Evolutionary conservation across 768 basidiomycete species (phyloP), one percentile per base, ranked within the genome.

Genomic region (Cyclocybe aegerita): DNA sequence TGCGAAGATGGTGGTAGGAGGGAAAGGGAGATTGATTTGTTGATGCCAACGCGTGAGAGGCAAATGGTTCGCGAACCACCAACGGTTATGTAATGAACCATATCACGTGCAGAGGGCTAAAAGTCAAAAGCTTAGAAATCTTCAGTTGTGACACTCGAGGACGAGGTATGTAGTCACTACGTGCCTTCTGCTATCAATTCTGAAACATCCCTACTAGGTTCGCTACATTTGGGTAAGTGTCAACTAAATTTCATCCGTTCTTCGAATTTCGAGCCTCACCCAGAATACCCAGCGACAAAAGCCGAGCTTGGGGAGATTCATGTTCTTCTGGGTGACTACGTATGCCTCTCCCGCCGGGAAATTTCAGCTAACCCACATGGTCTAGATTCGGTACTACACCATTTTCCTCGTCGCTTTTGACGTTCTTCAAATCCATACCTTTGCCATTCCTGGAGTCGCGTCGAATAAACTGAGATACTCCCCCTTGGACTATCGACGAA

Each of bases 301-400:
- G 47, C 49, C 60, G 23, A 60, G 60, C 31, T 56, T 68, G 8
- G 60, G 66, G 31, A 72, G 72, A 61, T 60, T 56, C 16, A 65
- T 75, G 68, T 75, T 66, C 49, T 53, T 73, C 30, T 74, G 70
- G 70, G 73, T 71, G 48, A 42, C 59, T 50, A 4, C 2, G 36
- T 5, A 11, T 32, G 39, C 8, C 34, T 29, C 12, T 34, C 36
- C 7, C 37, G 7, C 14, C 4, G 15, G 17, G 10, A 14, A 33
- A 34, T 38, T 15, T n/a, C 33, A 12, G 37, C 34, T 39, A 11
- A 9, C 9, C 9, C 16, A 10, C 39, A 38, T 38, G 5, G 10
- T 17, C n/a, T 49, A 76, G 74, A 70, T 76, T 30, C 65, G 75
- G 39, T 77, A 77, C 53, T 77, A 74, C 56, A 74, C 70, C 34